Conservation (phyloP, 805 yeast species). For the Candida andamanensis region DNA sequence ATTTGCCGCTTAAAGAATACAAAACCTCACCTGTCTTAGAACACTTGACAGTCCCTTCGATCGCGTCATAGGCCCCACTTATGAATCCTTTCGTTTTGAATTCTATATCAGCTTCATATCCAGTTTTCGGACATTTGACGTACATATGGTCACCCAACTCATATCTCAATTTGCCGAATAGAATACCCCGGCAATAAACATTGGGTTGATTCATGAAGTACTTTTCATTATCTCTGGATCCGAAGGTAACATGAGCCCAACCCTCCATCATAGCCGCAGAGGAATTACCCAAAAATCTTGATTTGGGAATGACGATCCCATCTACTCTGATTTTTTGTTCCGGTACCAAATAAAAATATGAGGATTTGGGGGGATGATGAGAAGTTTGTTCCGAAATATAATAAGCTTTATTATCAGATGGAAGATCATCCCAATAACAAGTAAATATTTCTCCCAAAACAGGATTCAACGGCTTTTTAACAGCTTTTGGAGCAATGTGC, state of each 20-base stretch:
- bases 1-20: slow-evolving; percentile 77
- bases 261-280: slow-evolving; percentile 99
- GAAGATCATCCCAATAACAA: slow-evolving; percentile 87
- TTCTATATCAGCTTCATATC: slow-evolving; percentile 73
- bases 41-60: slow-evolving; percentile 63
- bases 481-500: slow-evolving; percentile 99
- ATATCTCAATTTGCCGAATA: slow-evolving; percentile 83
- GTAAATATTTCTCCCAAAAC: slow-evolving; percentile 87
- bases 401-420: slow-evolving; percentile 61
- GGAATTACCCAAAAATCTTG: slow-evolving; percentile 88
- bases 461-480: slow-evolving; percentile 94
- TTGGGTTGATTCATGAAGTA: slow-evolving; percentile 93
- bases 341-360: slow-evolving; percentile 86
- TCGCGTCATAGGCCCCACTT: slow-evolving; percentile 85
- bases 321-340: slow-evolving; percentile 77
- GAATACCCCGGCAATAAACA: slow-evolving; percentile 87
- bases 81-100: slow-evolving; percentile 94
- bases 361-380: slow-evolving; percentile 97
- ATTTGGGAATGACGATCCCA: slow-evolving; percentile 82
- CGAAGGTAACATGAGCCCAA: slow-evolving; percentile 61
- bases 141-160: slow-evolving; percentile 91
- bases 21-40: slow-evolving; percentile 43
- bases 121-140: slow-evolving; percentile 57
- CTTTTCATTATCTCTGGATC: slow-evolving; percentile 60
- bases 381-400: slow-evolving; percentile 93